Percentiles rank a stretch among this genome's conserved stretches.
phyloP scores from a whole-genome alignment of 352 stramenopile genomes.

The Phytopythium mirpurense region DNA sequence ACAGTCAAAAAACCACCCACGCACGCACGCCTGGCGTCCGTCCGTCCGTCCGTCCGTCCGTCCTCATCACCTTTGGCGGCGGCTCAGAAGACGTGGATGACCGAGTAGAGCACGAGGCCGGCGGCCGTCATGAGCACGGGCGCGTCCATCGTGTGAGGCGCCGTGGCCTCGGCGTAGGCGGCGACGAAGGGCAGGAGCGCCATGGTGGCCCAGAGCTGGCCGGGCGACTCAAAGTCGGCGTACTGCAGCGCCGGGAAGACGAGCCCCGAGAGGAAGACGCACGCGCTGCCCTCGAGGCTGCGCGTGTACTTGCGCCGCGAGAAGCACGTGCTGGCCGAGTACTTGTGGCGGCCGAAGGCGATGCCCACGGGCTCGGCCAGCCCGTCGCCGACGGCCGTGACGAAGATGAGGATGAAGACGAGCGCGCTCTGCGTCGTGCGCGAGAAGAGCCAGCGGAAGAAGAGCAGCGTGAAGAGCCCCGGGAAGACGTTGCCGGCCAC shows the following conservation, averaged over 20 bases:
- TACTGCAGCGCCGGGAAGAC: slow-evolving; percentile 78
- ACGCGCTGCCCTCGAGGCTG: slow-evolving; percentile 70
- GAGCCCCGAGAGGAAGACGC: slow-evolving; percentile 67
- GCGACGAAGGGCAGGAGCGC: slow-evolving; percentile 71
- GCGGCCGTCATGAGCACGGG: slow-evolving; percentile 80
- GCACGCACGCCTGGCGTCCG: no score
- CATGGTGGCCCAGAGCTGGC: slow-evolving; percentile 72
- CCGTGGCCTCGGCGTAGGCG: slow-evolving; percentile 79
- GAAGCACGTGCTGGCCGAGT: slow-evolving; percentile 75
- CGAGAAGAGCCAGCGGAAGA: slow-evolving; percentile 82
- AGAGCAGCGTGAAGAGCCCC: slow-evolving; percentile 79
- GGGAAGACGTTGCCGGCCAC: slow-evolving; percentile 77
- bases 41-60: no score
- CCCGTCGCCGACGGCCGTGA: slow-evolving; percentile 80
- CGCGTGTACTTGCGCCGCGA: slow-evolving; percentile 78
- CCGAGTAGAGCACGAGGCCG: slow-evolving; percentile 66
- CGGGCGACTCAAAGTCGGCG: slow-evolving; percentile 72
- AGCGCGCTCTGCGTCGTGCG: slow-evolving; percentile 70
- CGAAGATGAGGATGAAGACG: slow-evolving; percentile 80
- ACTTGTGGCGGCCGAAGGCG: slow-evolving; percentile 80
- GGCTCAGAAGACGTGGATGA: slow-evolving; percentile 40
- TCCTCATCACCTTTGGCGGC: no score
- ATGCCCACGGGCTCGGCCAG: slow-evolving; percentile 75
- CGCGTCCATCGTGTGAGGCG: slow-evolving; percentile 83
- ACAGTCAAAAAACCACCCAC: no score